phyloP scores from a whole-genome alignment of 139 green algal genomes.

The Micractinium sp. region DNA sequence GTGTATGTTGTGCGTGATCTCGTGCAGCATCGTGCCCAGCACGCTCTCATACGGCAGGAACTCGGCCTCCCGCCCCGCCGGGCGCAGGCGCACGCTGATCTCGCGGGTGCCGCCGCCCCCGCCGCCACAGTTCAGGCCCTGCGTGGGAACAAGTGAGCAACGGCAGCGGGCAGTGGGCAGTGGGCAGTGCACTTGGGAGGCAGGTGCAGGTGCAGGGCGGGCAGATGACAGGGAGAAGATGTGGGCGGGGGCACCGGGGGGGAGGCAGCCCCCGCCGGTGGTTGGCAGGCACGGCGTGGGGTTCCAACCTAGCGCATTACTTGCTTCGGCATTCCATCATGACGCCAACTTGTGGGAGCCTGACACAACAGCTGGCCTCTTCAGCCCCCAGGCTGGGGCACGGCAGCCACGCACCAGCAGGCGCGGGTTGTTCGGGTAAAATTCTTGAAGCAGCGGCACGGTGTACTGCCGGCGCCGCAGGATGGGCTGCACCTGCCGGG shows the following conservation, averaged over 20 bases:
- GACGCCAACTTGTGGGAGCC: too few species aligned
- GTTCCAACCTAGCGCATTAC: too few species aligned
- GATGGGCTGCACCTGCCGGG: conserved; percentile 88
- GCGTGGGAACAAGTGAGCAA: neutral
- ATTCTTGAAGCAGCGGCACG: conserved; percentile 77
- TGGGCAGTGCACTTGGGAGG: too few species aligned
- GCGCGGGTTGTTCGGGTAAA: conserved; percentile 66
- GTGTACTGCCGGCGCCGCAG: conserved; percentile 70
- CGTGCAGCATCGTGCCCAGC: conserved; percentile 91
- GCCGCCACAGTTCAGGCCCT: conserved; percentile 63
- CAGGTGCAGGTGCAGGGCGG: too few species aligned
- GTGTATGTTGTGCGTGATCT: conserved; percentile 80
- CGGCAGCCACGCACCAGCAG: conserved; percentile 58
- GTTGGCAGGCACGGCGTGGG: too few species aligned
- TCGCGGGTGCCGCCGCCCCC: conserved; percentile 59
- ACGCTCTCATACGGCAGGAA: conserved; percentile 83
- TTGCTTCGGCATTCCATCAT: too few species aligned
- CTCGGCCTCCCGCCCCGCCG: neutral
- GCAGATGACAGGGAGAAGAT: too few species aligned
- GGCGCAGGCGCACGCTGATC: conserved; percentile 63
- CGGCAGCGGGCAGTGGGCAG: neutral
- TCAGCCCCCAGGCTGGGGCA: too few species aligned
- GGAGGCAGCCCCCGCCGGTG: too few species aligned
- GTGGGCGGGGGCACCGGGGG: too few species aligned
- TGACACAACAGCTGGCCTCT: too few species aligned